These are phyloP conservation scores for Brassica nigra DNA, from an alignment of 345 rosid species.

Conservation along the genomic window DNA sequence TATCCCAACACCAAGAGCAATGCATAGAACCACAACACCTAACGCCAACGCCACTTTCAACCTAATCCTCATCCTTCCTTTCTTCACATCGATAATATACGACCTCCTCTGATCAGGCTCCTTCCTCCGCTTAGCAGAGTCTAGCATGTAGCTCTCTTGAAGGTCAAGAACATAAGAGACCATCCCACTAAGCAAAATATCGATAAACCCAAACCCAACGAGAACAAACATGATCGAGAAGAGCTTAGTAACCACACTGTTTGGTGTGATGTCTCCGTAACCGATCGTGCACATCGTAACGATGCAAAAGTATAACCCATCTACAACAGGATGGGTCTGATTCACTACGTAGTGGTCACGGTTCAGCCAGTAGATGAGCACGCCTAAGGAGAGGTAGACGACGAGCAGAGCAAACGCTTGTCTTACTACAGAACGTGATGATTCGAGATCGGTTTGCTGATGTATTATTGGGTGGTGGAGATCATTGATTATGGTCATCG, in stretches of 20 bases:
- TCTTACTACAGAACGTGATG: conserved; percentile 57
- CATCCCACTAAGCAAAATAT: conserved; percentile 87
- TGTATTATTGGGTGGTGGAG: conserved; percentile 32
- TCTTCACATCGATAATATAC: conserved; percentile 81
- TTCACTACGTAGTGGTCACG: conserved; percentile 58
- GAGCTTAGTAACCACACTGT: conserved; percentile 65
- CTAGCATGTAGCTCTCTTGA: conserved; percentile 81
- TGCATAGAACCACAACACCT: conserved; percentile 86
- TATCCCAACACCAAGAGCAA: conserved; percentile 73
- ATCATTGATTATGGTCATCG: conserved; percentile 81
- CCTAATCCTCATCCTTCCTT: conserved; percentile 97
- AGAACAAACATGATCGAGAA: conserved; percentile 87
- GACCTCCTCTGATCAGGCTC: conserved; percentile 52
- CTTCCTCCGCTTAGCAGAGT: conserved; percentile 55
- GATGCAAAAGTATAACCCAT: conserved; percentile 86
- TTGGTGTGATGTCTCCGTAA: conserved; percentile 90
- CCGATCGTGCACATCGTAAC: conserved; percentile 98
- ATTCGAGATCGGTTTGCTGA: conserved; percentile 46
- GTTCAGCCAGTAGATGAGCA: conserved; percentile 69
- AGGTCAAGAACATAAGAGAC: conserved; percentile 91
- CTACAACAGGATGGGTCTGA: conserved; percentile 88
- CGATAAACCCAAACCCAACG: conserved; percentile 87
- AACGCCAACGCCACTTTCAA: conserved; percentile 92
- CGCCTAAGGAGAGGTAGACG: conserved; percentile 70
- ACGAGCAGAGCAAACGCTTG: conserved; percentile 67